Conservation (phyloP, 1,284 basidiomycete species). For the Pseudozyma flocculosa region DNA sequence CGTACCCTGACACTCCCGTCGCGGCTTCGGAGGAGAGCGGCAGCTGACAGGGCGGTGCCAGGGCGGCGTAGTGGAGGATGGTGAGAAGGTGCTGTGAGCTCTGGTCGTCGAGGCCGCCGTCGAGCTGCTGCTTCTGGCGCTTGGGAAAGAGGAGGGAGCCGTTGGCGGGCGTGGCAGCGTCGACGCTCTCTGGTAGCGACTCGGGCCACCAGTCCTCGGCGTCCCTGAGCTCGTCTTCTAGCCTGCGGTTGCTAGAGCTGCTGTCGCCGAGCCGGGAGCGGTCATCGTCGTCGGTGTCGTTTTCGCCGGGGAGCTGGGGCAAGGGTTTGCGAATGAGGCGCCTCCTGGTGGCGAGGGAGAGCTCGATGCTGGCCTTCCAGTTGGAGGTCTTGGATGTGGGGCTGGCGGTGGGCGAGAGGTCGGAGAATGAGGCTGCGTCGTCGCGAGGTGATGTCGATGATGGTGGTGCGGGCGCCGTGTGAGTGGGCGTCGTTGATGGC, state of each 20-base stretch:
- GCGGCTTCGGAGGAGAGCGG: background rate
- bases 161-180: background rate
- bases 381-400: conserved; percentile 10
- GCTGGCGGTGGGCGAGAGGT: background rate
- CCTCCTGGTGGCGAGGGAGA: conserved; percentile 40
- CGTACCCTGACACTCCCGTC: conserved; percentile 3
- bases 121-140: background rate
- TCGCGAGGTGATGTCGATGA: no score
- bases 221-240: background rate
- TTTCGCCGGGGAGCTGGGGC: conserved; percentile 28
- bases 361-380: conserved; percentile 38
- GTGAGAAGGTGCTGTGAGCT: conserved; percentile 22
- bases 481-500: no score
- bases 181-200: background rate
- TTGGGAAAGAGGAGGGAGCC: background rate
- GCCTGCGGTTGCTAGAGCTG: no score
- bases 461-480: no score
- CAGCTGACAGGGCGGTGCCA: conserved; percentile 1
- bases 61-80: conserved; percentile 34
- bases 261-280: no score
- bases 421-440: background rate
- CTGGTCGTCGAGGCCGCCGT: conserved; percentile 33
- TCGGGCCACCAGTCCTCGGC: background rate
- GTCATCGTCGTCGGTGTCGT: no score
- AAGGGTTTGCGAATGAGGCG: conserved; percentile 48